These are phyloP conservation scores for Phlebiopsis flavidoalba DNA, from an alignment of 768 basidiomycete species.

Conservation along the genomic window DNA sequence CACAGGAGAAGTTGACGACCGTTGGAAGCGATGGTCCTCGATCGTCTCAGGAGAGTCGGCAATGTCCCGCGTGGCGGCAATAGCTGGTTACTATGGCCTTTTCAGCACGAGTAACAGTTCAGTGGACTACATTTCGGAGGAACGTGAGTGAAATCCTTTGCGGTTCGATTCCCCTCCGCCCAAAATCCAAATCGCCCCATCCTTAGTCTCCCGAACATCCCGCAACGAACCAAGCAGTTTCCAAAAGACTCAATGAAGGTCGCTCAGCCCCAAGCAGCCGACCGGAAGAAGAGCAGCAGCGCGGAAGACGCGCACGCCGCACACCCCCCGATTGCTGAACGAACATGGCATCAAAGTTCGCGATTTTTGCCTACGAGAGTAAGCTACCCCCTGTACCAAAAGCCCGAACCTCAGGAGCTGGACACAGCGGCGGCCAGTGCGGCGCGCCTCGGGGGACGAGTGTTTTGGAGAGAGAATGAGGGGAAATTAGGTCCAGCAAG, in stretches of 20 bases:
- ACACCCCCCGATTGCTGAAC: conserved; percentile 19
- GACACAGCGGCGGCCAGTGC: neutral
- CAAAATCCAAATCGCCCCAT: neutral
- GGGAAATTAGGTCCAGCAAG: neutral
- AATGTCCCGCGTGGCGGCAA: neutral
- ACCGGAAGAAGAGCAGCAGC: neutral
- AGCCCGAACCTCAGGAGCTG: neutral
- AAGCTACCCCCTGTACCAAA: conserved; percentile 51
- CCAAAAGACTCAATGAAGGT: neutral
- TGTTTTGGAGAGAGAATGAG: neutral
- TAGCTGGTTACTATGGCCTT: neutral
- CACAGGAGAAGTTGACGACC: neutral
- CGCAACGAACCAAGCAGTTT: neutral
- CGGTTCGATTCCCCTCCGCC: neutral
- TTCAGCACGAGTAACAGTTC: neutral
- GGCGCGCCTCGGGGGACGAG: neutral
- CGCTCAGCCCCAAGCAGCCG: neutral
- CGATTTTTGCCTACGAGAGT: conserved; percentile 68
- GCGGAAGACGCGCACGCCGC: neutral
- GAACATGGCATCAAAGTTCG: conserved; percentile 38
- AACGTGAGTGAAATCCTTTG: neutral
- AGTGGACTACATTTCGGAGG: neutral
- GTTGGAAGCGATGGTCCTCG: neutral
- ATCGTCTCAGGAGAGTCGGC: neutral
- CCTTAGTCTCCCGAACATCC: neutral